phyloP scores from a whole-genome alignment of 1,284 basidiomycete genomes.

The Tilletiopsis washingtonensis region DNA sequence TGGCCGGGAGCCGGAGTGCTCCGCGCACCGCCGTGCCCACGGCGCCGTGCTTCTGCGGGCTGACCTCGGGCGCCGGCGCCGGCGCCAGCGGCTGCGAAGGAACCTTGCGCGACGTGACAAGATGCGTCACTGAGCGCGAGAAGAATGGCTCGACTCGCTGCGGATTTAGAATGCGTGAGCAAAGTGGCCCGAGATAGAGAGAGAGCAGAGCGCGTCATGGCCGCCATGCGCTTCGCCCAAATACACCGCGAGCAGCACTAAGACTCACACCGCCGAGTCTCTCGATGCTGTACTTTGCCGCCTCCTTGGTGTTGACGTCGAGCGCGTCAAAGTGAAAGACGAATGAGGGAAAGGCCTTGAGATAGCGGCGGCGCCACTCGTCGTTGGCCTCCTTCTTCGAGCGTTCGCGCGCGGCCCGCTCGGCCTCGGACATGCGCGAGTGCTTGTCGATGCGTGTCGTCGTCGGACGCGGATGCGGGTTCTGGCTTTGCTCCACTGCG shows the following conservation, averaged over 20 bases:
- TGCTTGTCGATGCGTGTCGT: conserved; percentile 29
- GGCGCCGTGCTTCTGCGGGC: too few relatives aligned
- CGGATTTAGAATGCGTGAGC: too few relatives aligned
- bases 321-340: conserved; percentile 43
- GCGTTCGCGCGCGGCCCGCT: conserved; percentile 25
- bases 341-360: conserved; percentile 37
- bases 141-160: conserved; percentile 47
- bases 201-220: background rate
- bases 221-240: too few relatives aligned
- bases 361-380: conserved; percentile 32
- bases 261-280: conserved; percentile 30
- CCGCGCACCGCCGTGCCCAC: too few relatives aligned
- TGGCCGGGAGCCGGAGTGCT: too few relatives aligned
- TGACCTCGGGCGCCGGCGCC: too few relatives aligned
- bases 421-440: conserved; percentile 25
- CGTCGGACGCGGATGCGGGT: too few relatives aligned
- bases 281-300: conserved; percentile 20
- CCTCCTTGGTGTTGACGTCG: conserved; percentile 18
- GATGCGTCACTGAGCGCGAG: conserved; percentile 39
- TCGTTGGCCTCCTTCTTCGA: conserved; percentile 20
- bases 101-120: conserved; percentile 32
- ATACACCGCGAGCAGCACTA: too few relatives aligned
- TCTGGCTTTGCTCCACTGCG: too few relatives aligned
- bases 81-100: conserved; percentile 1
- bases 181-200: background rate